phyloP scores from a whole-genome alignment of 768 basidiomycete genomes.

The Boletus pseudopeckii region DNA sequence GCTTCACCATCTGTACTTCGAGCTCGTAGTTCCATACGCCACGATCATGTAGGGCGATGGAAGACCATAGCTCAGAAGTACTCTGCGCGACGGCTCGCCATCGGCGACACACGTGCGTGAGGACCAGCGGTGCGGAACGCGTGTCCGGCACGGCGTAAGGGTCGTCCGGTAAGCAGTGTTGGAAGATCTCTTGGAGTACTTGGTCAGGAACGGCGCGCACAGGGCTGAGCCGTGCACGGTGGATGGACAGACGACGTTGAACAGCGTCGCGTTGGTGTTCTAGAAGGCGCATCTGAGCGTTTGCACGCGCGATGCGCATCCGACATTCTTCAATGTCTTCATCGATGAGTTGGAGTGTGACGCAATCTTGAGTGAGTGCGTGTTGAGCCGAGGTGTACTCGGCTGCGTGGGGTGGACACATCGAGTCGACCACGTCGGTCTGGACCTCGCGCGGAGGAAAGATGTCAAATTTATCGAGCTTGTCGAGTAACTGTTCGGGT shows the following conservation, averaged over 20 bases:
- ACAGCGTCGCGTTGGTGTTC: slow-evolving; percentile 18
- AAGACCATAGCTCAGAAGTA: slow-evolving; percentile 34
- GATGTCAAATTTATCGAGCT: not conserved
- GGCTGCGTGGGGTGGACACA: slow-evolving; percentile 18
- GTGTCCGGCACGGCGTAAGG: slow-evolving; percentile 22
- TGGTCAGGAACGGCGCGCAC: slow-evolving; percentile 31
- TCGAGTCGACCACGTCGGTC: slow-evolving; percentile 19
- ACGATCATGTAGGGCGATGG: slow-evolving; percentile 25
- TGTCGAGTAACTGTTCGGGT: not conserved
- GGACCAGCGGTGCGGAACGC: slow-evolving; percentile 29
- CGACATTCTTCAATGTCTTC: slow-evolving; percentile 20
- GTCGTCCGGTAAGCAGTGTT: slow-evolving; percentile 23
- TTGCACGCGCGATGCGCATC: slow-evolving; percentile 9
- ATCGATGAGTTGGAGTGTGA: slow-evolving; percentile 13
- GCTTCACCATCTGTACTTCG: slow-evolving; percentile 24
- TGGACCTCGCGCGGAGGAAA: not conserved
- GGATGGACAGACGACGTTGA: slow-evolving; percentile 14
- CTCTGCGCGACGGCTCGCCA: slow-evolving; percentile 29
- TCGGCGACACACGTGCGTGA: slow-evolving; percentile 32
- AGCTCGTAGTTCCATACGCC: slow-evolving; percentile 29
- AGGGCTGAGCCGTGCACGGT: slow-evolving; percentile 29
- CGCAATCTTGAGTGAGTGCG: slow-evolving; percentile 17
- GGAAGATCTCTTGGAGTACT: slow-evolving; percentile 32
- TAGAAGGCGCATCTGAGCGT: slow-evolving; percentile 17
- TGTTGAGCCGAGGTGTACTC: slow-evolving; percentile 18